A percentile compares a stretch with the other conserved stretches of the same genome.
phyloP scores from a whole-genome alignment of 257 asterid genomes.

The Cynanchum wilfordii region DNA sequence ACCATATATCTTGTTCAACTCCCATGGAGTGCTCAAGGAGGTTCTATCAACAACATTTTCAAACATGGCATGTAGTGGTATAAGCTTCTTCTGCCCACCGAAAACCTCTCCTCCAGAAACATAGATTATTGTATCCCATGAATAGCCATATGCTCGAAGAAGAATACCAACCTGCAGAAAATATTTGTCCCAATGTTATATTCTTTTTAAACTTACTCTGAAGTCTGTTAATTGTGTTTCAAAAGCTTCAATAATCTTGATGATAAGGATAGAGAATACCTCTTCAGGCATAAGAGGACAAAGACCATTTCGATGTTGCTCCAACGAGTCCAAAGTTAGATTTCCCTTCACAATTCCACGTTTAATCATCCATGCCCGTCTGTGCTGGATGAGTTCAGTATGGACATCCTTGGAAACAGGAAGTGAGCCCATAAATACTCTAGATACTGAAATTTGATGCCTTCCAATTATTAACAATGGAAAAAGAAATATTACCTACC shows the following conservation, averaged over 20 bases:
- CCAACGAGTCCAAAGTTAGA: slow-evolving; percentile 69
- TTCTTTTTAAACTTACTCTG: background rate
- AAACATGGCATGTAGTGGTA: slow-evolving; percentile 90
- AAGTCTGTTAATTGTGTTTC: background rate
- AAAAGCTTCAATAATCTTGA: background rate
- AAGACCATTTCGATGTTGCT: slow-evolving; percentile 65
- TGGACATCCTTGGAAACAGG: slow-evolving; percentile 74
- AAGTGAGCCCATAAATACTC: slow-evolving; percentile 12
- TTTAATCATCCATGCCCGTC: slow-evolving; percentile 88
- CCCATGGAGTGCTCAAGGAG: slow-evolving; percentile 71
- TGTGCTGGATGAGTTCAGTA: slow-evolving; percentile 96
- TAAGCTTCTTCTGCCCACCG: slow-evolving; percentile 91
- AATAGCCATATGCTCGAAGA: slow-evolving; percentile 88
- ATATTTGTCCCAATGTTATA: background rate
- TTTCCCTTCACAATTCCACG: slow-evolving; percentile 80
- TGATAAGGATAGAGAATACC: slow-evolving; percentile 37
- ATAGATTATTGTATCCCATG: slow-evolving; percentile 77
- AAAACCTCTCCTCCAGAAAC: slow-evolving; percentile 93
- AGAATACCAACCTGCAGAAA: slow-evolving; percentile 75
- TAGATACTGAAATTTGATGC: slow-evolving; percentile 9
- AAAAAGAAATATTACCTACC: slow-evolving; percentile 33
- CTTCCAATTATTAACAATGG: background rate
- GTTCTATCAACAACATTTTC: slow-evolving; percentile 92
- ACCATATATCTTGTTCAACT: slow-evolving; percentile 67
- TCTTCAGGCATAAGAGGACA: slow-evolving; percentile 99